Base-by-base conservation (phyloP, 2,329 filamentous ascomycete genomes). In the Fusarium globosum region DNA sequence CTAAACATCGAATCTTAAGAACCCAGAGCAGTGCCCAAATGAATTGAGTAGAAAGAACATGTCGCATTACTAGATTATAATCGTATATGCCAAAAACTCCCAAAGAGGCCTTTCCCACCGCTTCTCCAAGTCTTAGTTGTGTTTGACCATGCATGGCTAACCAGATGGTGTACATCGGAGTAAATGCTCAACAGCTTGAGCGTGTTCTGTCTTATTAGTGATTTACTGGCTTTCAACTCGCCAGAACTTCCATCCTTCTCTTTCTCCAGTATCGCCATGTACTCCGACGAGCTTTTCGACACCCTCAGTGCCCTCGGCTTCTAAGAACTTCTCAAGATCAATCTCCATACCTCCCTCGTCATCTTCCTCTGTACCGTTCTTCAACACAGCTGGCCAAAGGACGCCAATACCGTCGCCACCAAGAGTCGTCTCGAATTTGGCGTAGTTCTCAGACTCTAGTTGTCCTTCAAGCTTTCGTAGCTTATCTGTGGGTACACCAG, bases 361-460 rank as follows among this genome's bases (percentile, higher is more conserved):
- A 74, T 94, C 92, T 77, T 94, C 92, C 42, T 92, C 91, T n/a
- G 89, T 90, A 11, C 93, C 94, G 69, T 97, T 97, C 80, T 94
- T 94, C 33, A 98, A 85, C 1, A 98, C 92, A 0, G 96, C 96
- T 2, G 96, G 96, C 91, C 94, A 97, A 9, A 99, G 88, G 4
- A 99, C 94, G 42, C 96, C 96, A 2, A 99, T 94, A 18, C 96
- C 96, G 78, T 98, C 94, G 43, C 96, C 95, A 8, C 95, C 96
- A 1, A 99, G 88, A 0, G 94, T 98, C 1, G 95, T 96, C 82
- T 95, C 90, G 78, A 97, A 98, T 76, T 92, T 93, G 77, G 90
- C 88, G 80, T 96, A 99, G 4, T 93, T 93, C 78, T 95, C 93
- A 1, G 86, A 82, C 7, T 88, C 85, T 6, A 96, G 88, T 69